Conservation (phyloP, 2,329 filamentous ascomycete species). For the Huntiella bhutanensis region DNA sequence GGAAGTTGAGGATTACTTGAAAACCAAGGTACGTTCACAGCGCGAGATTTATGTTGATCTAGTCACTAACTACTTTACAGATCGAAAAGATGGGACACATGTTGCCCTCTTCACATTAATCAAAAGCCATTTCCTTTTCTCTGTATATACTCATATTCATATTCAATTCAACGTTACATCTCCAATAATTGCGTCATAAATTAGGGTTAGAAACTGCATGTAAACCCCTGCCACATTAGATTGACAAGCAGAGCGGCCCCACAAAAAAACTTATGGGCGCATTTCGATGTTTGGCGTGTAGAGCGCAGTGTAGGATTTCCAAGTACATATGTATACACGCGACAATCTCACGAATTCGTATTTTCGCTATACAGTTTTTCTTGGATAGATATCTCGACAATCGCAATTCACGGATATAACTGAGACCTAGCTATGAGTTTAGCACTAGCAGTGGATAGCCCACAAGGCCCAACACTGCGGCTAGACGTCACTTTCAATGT, state of each 20-base stretch:
- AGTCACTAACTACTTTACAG: constrained; percentile 22
- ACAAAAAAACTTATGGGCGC: too few species aligned
- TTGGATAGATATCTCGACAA: neutral
- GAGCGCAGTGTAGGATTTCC: too few species aligned
- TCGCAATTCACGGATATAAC: neutral
- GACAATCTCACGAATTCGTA: too few species aligned
- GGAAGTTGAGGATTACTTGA: constrained; percentile 85
- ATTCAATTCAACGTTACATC: too few species aligned
- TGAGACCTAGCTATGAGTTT: neutral
- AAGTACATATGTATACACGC: too few species aligned
- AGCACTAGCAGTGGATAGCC: neutral
- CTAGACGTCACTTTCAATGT: neutral
- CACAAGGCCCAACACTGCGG: neutral
- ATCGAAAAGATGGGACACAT: constrained; percentile 82
- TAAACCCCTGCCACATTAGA: too few species aligned
- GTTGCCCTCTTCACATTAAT: constrained; percentile 24
- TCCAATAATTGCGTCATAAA: too few species aligned
- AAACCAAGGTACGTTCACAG: constrained; percentile 54
- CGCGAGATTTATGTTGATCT: neutral
- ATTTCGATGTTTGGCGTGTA: too few species aligned
- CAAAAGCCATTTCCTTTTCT: too few species aligned
- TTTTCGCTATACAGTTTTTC: neutral
- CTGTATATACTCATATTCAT: too few species aligned
- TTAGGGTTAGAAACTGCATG: too few species aligned
- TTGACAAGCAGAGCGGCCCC: too few species aligned